Evolutionary conservation across 129 eudicot species (phyloP).

Genomic region (Rutidosis leptorrhynchoides): DNA sequence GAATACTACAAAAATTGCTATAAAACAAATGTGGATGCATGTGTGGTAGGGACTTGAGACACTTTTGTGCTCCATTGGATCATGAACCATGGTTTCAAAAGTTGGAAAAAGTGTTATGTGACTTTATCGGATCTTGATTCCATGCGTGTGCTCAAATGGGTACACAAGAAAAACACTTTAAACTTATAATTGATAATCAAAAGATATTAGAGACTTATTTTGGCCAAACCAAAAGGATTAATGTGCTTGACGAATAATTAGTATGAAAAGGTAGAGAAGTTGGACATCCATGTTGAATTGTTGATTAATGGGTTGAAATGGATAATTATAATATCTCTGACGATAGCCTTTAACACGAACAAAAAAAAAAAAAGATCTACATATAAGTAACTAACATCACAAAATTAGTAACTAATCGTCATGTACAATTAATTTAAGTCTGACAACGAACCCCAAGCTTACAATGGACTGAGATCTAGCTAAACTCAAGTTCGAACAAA

Average conservation of each 20-base stretch:
- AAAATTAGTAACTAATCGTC: too few species aligned
- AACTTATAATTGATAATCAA: background rate
- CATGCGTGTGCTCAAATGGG: conserved; percentile 38
- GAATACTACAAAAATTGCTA: conserved; percentile 18
- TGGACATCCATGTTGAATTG: too few species aligned
- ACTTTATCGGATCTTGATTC: conserved; percentile 30
- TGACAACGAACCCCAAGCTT: too few species aligned
- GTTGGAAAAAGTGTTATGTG: conserved; percentile 20
- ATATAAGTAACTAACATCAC: too few species aligned
- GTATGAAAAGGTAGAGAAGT: background rate
- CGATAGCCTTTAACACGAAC: too few species aligned
- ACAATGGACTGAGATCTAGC: too few species aligned
- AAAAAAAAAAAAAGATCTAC: too few species aligned
- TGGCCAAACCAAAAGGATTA: background rate
- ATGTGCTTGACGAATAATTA: background rate
- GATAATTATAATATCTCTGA: too few species aligned
- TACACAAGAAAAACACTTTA: conserved; percentile 28
- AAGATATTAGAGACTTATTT: background rate
- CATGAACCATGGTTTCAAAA: conserved; percentile 29
- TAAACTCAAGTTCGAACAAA: too few species aligned
- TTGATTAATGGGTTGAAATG: too few species aligned
- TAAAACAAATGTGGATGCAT: conserved; percentile 34
- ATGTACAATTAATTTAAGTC: too few species aligned
- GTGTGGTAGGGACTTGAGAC: conserved; percentile 35
- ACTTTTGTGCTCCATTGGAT: conserved; percentile 31